A percentile compares a stretch with the other conserved stretches of the same genome.
Evolutionary conservation across 352 stramenopile genomes (phyloP).

Genomic region (Halophytophthora batemanensis): DNA sequence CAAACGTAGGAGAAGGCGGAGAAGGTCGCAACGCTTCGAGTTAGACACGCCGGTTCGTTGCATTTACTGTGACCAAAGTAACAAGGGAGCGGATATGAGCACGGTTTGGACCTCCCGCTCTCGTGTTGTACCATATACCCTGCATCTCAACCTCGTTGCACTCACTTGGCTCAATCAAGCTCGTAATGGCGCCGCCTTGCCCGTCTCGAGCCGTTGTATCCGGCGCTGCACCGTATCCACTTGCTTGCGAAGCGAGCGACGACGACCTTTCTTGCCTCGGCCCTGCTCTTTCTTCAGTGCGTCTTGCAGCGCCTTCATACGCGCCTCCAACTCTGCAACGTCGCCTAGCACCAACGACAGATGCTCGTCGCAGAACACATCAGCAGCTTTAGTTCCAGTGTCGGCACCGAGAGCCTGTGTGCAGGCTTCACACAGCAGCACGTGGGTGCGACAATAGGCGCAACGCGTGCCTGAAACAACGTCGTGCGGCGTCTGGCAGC

Average conservation of each 20-base stretch:
- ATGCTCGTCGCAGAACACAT: slow-evolving; percentile 63
- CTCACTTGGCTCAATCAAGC: no score
- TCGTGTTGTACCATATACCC: no score
- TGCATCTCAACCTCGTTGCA: no score
- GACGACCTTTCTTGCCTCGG: slow-evolving; percentile 55
- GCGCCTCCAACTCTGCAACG: slow-evolving; percentile 33
- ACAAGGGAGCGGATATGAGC: no score
- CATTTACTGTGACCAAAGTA: no score
- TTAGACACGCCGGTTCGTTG: neutral
- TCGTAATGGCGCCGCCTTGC: neutral
- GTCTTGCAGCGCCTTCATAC: slow-evolving; percentile 25
- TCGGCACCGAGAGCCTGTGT: neutral
- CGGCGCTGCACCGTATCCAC: slow-evolving; percentile 60
- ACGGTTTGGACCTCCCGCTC: no score
- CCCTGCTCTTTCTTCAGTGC: slow-evolving; percentile 35
- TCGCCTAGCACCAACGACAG: slow-evolving; percentile 43
- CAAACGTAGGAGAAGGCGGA: slow-evolving; percentile 1
- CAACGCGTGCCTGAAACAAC: slow-evolving; percentile 61
- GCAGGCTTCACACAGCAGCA: slow-evolving; percentile 68
- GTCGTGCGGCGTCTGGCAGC: slow-evolving; percentile 61
- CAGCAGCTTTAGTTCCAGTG: slow-evolving; percentile 19
- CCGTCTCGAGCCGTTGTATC: slow-evolving; percentile 41
- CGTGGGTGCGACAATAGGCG: slow-evolving; percentile 75
- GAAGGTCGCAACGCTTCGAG: slow-evolving; percentile 12
- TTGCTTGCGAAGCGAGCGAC: slow-evolving; percentile 79